These are phyloP conservation scores for Glycyrrhiza uralensis DNA, from an alignment of 306 rosid species.

Conservation along the genomic window DNA sequence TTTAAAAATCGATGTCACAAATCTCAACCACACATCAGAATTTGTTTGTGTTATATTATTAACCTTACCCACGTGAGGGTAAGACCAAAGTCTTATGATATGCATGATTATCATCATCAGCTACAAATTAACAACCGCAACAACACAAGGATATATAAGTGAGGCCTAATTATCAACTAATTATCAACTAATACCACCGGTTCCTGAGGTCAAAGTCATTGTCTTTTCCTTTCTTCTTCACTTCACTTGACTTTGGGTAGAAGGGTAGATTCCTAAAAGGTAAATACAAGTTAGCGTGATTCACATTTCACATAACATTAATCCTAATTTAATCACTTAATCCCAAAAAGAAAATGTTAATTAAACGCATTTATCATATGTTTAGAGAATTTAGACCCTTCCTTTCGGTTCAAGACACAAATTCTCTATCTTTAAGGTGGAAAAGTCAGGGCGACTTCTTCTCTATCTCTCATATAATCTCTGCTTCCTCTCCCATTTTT, in stretches of 20 bases:
- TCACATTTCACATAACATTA: not conserved
- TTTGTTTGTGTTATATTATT: constrained; percentile 16
- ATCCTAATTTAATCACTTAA: constrained; percentile 8
- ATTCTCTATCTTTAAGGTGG: too few species aligned
- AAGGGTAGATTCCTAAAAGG: constrained; percentile 15
- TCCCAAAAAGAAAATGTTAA: not conserved
- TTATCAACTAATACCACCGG: not conserved
- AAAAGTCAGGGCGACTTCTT: too few species aligned
- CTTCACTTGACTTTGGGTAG: constrained; percentile 16
- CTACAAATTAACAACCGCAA: not conserved
- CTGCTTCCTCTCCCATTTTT: too few species aligned
- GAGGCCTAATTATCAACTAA: not conserved
- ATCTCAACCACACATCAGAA: constrained; percentile 16
- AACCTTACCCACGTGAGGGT: constrained; percentile 29
- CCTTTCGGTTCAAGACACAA: too few species aligned
- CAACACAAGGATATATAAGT: not conserved
- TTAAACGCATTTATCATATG: constrained; percentile 1
- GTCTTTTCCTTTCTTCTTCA: not conserved
- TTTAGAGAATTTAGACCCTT: constrained; percentile 18
- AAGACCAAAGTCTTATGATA: not conserved
- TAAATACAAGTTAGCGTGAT: not conserved
- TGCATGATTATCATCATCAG: not conserved
- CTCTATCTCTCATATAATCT: too few species aligned
- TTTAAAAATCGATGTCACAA: not conserved
- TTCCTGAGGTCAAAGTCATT: constrained; percentile 15